Conservation (phyloP, 129 eudicot genomes). For the Chrysanthemum lavandulifolium region DNA sequence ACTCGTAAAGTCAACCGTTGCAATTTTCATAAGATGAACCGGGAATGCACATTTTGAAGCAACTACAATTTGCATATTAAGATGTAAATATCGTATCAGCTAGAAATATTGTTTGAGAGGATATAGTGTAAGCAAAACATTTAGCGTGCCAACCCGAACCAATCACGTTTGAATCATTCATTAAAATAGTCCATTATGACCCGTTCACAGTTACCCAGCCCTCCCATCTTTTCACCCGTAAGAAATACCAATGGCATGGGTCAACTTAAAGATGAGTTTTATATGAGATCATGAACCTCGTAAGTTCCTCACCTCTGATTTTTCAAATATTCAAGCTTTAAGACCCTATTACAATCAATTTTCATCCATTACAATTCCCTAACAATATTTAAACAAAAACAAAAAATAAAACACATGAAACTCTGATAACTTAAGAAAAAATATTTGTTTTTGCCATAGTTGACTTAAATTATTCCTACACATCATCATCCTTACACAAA, state of each 20-base stretch:
- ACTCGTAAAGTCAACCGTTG: neutral
- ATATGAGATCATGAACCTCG: no score
- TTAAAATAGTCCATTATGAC: no score
- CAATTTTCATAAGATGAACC: neutral
- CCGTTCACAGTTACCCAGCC: no score
- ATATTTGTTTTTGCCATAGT: neutral
- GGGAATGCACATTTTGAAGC: neutral
- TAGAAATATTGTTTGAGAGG: neutral
- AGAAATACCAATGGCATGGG: no score
- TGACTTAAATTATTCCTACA: constrained; percentile 23
- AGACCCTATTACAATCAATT: constrained; percentile 14
- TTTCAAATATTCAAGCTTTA: neutral
- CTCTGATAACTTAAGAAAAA: neutral
- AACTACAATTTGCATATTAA: neutral
- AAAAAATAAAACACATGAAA: constrained; percentile 12
- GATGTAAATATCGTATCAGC: neutral
- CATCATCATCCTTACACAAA: constrained; percentile 5
- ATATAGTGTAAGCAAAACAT: no score
- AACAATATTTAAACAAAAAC: constrained; percentile 7
- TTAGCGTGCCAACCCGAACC: no score
- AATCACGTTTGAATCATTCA: no score
- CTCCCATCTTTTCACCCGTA: no score
- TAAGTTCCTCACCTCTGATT: no score
- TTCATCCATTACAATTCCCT: constrained; percentile 10
- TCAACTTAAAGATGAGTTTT: no score